phyloP scores from a whole-genome alignment of 2,329 filamentous ascomycete species.

The Botryotinia convoluta region DNA sequence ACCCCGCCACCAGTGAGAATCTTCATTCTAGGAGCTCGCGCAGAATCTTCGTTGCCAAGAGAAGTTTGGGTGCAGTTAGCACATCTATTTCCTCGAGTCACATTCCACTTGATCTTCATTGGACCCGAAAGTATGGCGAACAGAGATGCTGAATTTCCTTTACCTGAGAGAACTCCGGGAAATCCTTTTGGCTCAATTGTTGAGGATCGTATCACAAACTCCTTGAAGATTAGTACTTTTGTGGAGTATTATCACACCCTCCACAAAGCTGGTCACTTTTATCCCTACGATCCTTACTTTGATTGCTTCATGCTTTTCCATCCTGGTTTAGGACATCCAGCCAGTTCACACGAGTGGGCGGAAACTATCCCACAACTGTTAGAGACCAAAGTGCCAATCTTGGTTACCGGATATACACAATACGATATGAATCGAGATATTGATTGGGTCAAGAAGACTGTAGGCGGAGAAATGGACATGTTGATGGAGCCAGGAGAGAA shows the following conservation, averaged over 20 bases:
- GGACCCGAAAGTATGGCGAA: slow-evolving; percentile 95
- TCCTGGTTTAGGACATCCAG: slow-evolving; percentile 90
- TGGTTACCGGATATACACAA: slow-evolving; percentile 94
- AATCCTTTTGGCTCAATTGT: slow-evolving; percentile 95
- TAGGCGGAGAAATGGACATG: slow-evolving; percentile 86
- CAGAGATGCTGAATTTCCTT: slow-evolving; percentile 86
- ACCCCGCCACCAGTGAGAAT: slow-evolving; percentile 85
- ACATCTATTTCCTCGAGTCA: slow-evolving; percentile 91
- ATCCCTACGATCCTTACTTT: slow-evolving; percentile 96
- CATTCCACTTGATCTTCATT: slow-evolving; percentile 89
- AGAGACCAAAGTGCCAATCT: slow-evolving; percentile 92
- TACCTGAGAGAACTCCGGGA: slow-evolving; percentile 76
- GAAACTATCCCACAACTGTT: slow-evolving; percentile 85
- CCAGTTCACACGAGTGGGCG: slow-evolving; percentile 90
- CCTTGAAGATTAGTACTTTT: slow-evolving; percentile 95
- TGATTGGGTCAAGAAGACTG: slow-evolving; percentile 82
- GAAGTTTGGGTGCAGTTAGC: slow-evolving; percentile 91
- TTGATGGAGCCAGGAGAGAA: slow-evolving; percentile 93
- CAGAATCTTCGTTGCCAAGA: slow-evolving; percentile 93
- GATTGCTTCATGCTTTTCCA: slow-evolving; percentile 98
- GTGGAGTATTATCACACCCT: slow-evolving; percentile 98
- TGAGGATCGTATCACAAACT: slow-evolving; percentile 82
- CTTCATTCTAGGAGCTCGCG: slow-evolving; percentile 90
- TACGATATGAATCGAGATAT: slow-evolving; percentile 93
- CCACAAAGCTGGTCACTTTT: slow-evolving; percentile 85